Evolutionary conservation across 495 filamentous ascomycete species (phyloP), one percentile per base, ranked within the genome.

Genomic region (Penicillium coprophilum): DNA sequence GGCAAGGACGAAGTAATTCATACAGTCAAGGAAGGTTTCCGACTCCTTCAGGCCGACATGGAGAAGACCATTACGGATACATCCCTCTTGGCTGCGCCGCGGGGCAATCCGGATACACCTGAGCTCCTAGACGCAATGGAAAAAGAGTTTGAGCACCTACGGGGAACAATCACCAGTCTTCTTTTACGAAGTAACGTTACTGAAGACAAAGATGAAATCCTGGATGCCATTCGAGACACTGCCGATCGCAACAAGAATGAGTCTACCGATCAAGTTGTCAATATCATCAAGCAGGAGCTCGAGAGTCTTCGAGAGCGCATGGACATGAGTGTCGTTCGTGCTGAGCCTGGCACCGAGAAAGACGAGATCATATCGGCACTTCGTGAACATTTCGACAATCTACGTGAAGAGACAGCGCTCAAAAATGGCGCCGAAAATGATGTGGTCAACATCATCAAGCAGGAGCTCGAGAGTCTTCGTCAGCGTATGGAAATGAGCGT

Each of bases 1-100:
- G 81, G 80, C 6, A 91, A 91, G 55, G 85, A 91, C 58, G 88
- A 94, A 59, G 86, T 94, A 49, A 82, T 92, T 63, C 83, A 87
- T 11, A 87, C 84, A 15, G 81, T 96, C 45, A 83, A 85, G 53
- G 78, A 78, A 57, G 87, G 84, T 7, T 83, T 96, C 67, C 86
- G 92, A 20, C 73, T 80, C 20, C 82, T 96, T 43, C 84, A 88
- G 27, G 80, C 80, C 2, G 90, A 96, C 56, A 73, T 96, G 32
- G 83, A 89, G 56, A 80, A 74, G 50, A 82, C 73, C n/a, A 77
- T 84, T 48, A 77, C 80, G 0, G 75, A 85, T 40, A 65, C 66
- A 5, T 62, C 69, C 32, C 21, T 73, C 30, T 55, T 68, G 1
- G 66, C 63, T 28, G 71, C 63, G 0, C 53, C 75, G 3, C 67